Conservation (phyloP, 768 basidiomycete species). For the Podaxis sp. region DNA sequence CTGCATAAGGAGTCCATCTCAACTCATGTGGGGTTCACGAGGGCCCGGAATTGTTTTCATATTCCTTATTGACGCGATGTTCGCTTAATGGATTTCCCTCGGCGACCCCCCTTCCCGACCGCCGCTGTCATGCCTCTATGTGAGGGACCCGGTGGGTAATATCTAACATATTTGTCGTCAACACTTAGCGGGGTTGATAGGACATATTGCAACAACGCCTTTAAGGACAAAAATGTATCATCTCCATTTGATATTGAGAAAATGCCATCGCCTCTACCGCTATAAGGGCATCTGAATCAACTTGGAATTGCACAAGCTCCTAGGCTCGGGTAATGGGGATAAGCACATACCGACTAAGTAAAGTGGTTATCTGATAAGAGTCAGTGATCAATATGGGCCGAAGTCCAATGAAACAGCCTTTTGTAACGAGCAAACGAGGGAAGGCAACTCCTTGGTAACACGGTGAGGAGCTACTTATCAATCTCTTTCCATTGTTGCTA, state of each 20-base stretch:
- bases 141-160: not conserved
- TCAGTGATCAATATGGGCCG: not conserved
- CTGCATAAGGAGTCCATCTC: not conserved
- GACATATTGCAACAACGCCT: not conserved
- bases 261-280: not conserved
- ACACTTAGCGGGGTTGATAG: not conserved
- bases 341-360: no score
- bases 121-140: not conserved
- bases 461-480: not conserved
- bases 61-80: not conserved
- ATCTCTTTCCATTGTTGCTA: not conserved
- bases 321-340: no score
- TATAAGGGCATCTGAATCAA: not conserved
- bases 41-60: not conserved
- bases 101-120: not conserved
- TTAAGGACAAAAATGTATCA: not conserved
- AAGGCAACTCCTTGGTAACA: not conserved
- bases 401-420: not conserved
- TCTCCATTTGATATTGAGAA: not conserved
- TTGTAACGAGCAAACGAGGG: not conserved
- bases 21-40: not conserved
- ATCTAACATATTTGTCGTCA: not conserved
- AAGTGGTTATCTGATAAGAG: not conserved
- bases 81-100: not conserved
- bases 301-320: no score